phyloP scores from a whole-genome alignment of 345 rosid genomes.

The Arabidopsis suecica region DNA sequence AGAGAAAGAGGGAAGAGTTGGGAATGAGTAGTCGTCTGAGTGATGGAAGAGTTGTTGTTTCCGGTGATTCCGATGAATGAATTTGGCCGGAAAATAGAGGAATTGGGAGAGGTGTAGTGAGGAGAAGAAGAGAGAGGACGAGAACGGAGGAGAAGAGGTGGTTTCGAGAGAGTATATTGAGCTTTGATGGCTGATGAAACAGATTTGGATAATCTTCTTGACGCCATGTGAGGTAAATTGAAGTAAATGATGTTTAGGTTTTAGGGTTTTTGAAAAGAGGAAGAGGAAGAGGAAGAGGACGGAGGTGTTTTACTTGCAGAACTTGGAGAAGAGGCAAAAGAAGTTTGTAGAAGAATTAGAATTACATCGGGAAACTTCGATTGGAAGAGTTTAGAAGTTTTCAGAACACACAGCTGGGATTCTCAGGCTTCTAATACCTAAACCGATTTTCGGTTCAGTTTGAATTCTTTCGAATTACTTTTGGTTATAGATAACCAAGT shows the following conservation, averaged over 20 bases:
- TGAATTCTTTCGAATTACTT: too few species aligned
- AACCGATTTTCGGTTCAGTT: too few species aligned
- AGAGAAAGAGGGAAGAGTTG: slow-evolving; percentile 17
- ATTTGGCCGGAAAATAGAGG: slow-evolving; percentile 31
- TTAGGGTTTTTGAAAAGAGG: not conserved
- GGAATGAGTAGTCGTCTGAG: not conserved
- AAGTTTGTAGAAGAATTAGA: too few species aligned
- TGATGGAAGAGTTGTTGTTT: not conserved
- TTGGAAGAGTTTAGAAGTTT: too few species aligned
- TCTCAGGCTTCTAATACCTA: too few species aligned
- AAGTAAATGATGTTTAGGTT: not conserved
- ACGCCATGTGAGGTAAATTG: slow-evolving; percentile 31
- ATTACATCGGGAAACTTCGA: too few species aligned
- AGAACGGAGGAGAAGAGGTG: slow-evolving; percentile 27
- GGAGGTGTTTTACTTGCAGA: too few species aligned
- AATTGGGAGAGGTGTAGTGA: slow-evolving; percentile 3
- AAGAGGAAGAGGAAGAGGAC: too few species aligned
- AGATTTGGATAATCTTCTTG: slow-evolving; percentile 24
- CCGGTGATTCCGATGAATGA: not conserved
- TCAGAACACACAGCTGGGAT: too few species aligned
- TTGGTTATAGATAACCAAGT: too few species aligned
- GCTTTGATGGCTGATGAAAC: slow-evolving; percentile 14
- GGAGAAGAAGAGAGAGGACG: slow-evolving; percentile 29
- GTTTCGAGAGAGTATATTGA: not conserved
- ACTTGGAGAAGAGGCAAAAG: too few species aligned